These are phyloP conservation scores for Termitomyces sp. DNA, from an alignment of 768 basidiomycete species.

Conservation along the genomic window DNA sequence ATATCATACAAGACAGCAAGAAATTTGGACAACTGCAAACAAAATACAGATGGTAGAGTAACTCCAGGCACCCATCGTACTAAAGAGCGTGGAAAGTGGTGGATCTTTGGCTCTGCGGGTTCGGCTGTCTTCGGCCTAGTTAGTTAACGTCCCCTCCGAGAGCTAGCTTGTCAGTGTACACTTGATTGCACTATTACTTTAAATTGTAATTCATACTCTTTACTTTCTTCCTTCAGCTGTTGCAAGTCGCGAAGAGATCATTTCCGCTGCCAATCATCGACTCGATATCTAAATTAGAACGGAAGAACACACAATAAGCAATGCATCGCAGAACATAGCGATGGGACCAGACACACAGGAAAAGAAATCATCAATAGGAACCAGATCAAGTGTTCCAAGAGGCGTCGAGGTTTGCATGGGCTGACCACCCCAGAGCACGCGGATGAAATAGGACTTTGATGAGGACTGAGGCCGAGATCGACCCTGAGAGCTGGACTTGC, in stretches of 20 bases:
- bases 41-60: background rate
- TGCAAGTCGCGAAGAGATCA: conserved; percentile 28
- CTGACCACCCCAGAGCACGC: conserved; percentile 48
- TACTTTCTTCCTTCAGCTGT: conserved; percentile 4
- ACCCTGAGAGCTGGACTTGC: background rate
- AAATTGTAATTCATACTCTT: background rate
- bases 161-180: background rate
- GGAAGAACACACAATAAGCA: background rate
- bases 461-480: background rate
- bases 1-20: conserved; percentile 1
- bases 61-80: background rate
- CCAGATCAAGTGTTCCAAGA: conserved; percentile 40
- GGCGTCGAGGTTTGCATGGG: conserved; percentile 44
- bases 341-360: conserved; percentile 26
- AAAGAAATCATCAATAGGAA: conserved; percentile 36
- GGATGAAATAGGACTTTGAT: conserved; percentile 25
- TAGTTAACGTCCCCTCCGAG: too few species aligned
- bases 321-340: background rate
- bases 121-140: background rate
- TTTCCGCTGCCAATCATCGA: conserved; percentile 29
- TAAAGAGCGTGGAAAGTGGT: background rate
- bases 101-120: too few species aligned
- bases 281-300: conserved; percentile 30
- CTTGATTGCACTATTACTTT: background rate
- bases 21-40: background rate